A percentile compares a stretch with the other conserved stretches of the same genome.
These are phyloP conservation scores for Acanthamoeba healyi DNA, from an alignment of 208 protist genomes.

Conservation along the genomic window DNA sequence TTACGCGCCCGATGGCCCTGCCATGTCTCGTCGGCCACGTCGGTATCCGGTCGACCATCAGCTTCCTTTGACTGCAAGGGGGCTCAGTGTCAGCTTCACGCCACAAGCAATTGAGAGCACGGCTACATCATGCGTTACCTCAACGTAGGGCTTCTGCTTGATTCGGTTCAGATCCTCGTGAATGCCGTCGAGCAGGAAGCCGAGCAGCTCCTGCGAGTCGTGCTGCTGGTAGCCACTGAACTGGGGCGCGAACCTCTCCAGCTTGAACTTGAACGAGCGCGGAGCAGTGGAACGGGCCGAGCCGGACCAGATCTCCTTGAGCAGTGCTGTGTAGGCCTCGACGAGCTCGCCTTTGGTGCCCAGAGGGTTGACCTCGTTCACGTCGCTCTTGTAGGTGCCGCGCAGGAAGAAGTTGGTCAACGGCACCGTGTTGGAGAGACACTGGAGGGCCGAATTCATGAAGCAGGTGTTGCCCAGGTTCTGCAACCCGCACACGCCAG, in stretches of 20 bases:
- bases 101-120: too few species aligned
- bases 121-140: too few species aligned
- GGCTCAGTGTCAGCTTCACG: neutral
- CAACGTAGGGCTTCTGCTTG: constrained; percentile 89
- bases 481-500: constrained; percentile 87
- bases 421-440: constrained; percentile 89
- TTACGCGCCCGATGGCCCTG: constrained; percentile 92
- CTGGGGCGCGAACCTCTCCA: constrained; percentile 86
- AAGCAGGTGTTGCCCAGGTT: constrained; percentile 98
- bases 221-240: constrained; percentile 84
- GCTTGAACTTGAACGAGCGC: constrained; percentile 90
- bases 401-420: constrained; percentile 88
- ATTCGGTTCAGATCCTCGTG: constrained; percentile 83
- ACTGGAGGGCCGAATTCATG: constrained; percentile 97
- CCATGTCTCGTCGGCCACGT: constrained; percentile 92
- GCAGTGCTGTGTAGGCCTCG: constrained; percentile 91
- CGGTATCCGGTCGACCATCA: constrained; percentile 87
- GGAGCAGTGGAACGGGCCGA: constrained; percentile 90
- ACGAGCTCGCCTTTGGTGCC: constrained; percentile 83
- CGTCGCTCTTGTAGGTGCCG: constrained; percentile 60
- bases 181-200: constrained; percentile 84
- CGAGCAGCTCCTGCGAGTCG: constrained; percentile 84
- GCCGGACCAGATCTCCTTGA: constrained; percentile 90
- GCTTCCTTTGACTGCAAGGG: constrained; percentile 90
- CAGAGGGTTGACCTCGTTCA: constrained; percentile 86